These are phyloP conservation scores for Pulveroboletus frians DNA, from an alignment of 768 basidiomycete genomes.

Conservation along the genomic window DNA sequence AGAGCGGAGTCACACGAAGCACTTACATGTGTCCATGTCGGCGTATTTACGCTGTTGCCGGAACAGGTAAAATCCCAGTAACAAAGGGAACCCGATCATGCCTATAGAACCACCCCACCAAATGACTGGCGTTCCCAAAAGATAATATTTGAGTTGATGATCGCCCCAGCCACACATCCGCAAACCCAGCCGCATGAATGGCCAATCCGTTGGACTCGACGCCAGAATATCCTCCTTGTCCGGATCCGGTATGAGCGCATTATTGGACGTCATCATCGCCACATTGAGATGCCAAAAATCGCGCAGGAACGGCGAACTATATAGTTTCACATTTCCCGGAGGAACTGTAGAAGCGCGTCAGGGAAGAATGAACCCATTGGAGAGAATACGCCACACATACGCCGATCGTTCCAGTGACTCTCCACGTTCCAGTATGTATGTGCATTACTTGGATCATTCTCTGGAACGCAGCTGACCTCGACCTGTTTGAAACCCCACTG, in stretches of 20 bases:
- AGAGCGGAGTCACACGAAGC: not conserved
- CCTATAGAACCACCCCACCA: conserved; percentile 83
- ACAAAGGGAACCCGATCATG: conserved; percentile 48
- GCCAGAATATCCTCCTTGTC: conserved; percentile 99
- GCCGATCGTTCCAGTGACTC: conserved; percentile 90
- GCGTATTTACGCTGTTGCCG: conserved; percentile 83
- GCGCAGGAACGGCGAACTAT: conserved; percentile 86
- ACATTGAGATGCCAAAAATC: conserved; percentile 99
- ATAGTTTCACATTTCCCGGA: conserved; percentile 73
- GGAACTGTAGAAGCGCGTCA: conserved; percentile 53
- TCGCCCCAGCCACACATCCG: conserved; percentile 99
- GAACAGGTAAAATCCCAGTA: conserved; percentile 66
- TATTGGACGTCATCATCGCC: conserved; percentile 99
- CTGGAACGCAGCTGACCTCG: conserved; percentile 90
- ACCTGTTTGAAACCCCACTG: conserved; percentile 99
- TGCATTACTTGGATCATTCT: conserved; percentile 70
- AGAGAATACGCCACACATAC: conserved; percentile 45
- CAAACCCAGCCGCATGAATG: conserved; percentile 80
- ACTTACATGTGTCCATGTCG: conserved; percentile 85
- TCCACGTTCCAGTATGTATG: conserved; percentile 99
- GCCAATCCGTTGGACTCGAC: conserved; percentile 91
- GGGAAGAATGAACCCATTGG: not conserved
- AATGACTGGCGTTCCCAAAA: conserved; percentile 86
- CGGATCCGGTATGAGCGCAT: conserved; percentile 93
- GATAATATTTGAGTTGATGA: conserved; percentile 82